phyloP scores from a whole-genome alignment of 148 eudicot species.

The Selenicereus undatus region DNA sequence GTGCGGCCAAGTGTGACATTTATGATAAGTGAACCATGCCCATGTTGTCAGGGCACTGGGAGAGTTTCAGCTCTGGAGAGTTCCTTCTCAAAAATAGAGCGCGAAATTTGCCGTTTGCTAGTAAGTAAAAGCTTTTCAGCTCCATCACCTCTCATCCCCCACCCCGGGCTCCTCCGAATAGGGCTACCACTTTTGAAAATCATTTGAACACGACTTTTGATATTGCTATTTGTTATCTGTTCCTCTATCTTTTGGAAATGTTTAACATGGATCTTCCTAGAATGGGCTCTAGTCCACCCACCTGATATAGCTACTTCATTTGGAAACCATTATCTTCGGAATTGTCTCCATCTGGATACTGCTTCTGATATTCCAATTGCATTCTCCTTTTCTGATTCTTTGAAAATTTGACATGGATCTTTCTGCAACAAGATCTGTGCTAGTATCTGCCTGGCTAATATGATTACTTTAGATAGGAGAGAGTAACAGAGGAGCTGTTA shows the following conservation, averaged over 20 bases:
- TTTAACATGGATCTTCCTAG: neutral
- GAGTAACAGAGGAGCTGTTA: neutral
- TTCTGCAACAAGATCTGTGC: too few species aligned
- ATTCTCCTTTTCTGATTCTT: too few species aligned
- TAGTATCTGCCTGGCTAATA: too few species aligned
- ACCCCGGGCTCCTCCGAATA: too few species aligned
- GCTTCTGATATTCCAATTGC: too few species aligned
- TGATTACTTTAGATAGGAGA: neutral
- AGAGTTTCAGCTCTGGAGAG: conserved; percentile 95
- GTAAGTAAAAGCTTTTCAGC: conserved; percentile 40
- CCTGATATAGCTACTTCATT: too few species aligned
- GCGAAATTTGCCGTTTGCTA: conserved; percentile 79
- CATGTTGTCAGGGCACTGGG: conserved; percentile 86
- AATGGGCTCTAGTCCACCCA: neutral
- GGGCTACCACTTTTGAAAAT: neutral
- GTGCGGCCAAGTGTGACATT: conserved; percentile 95
- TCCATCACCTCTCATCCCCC: too few species aligned
- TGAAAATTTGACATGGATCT: too few species aligned
- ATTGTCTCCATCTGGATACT: too few species aligned
- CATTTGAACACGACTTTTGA: neutral
- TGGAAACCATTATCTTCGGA: too few species aligned
- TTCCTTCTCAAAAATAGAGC: conserved; percentile 90
- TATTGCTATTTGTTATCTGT: neutral
- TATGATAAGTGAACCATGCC: conserved; percentile 89
- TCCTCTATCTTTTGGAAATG: neutral